Base-by-base conservation (phyloP, 306 rosid species). In the Albizia julibrissin region DNA sequence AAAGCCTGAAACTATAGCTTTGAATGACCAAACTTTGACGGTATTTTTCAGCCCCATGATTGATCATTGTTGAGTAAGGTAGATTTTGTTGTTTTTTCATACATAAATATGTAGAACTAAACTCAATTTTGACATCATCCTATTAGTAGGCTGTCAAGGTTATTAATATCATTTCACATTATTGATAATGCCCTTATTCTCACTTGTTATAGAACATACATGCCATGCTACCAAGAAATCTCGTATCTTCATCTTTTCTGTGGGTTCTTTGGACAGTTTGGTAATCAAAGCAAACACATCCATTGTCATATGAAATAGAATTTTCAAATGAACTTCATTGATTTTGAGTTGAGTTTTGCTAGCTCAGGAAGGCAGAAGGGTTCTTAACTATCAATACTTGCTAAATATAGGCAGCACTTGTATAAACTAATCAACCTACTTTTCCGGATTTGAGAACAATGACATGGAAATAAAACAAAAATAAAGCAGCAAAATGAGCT, bases 321-420 rank as follows among this genome's bases (percentile, higher is more conserved):
- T 22, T 47, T 31, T n/a, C 21, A 43, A 79, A 50, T 34, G 54
- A 79, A 50, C 65, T 70, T 43, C 21, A 21, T 21, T 61, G 59
- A 44, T 72, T 59, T 59, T 44, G 56, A 59, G 72, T 80, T 71
- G 69, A 59, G 33, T 59, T n/a, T 52, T 61, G 27, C 40, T 18
- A 70, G 37, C 46, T 19, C 33, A 56, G 44, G 42, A 56, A 61
- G 62, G 42, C 42, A n/a, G 24, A 21, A 69, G 74, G 31, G 52
- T 67, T 42, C 16, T 68, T 56, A 34, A 12, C 15, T 62, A 21
- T 64, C 49, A 58, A 64, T 24, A n/a, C 49, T 18, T 14, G 65
- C 72, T 31, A 33, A 43, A 33, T 52, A 62, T 19, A 44, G 59
- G 80, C 61, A 44, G 24, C 31, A 47, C 50, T 44, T 77, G 64